Percentiles rank a stretch among this genome's conserved stretches.
phyloP scores from a whole-genome alignment of 2,329 filamentous ascomycete species.

The Aureobasidium sp. region DNA sequence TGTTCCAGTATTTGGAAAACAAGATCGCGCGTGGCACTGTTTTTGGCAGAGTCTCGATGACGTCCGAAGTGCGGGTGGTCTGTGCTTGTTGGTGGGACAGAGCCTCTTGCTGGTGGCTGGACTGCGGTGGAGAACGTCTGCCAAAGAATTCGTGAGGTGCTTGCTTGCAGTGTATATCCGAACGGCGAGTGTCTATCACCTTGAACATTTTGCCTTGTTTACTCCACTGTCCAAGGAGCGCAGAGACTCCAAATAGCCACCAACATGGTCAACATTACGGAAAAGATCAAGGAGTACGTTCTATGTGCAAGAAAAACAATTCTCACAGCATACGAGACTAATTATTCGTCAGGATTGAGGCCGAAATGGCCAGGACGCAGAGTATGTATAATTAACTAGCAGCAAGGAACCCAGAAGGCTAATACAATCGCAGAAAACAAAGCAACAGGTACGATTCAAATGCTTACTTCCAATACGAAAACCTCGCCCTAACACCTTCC shows the following conservation, averaged over 20 bases:
- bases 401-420: slow-evolving; percentile 24
- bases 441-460: slow-evolving; percentile 69
- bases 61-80: background rate
- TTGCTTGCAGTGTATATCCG: background rate
- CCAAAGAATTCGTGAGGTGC: slow-evolving; percentile 8
- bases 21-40: slow-evolving; percentile 2
- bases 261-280: slow-evolving; percentile 97
- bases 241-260: slow-evolving; percentile 14
- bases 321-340: background rate
- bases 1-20: slow-evolving; percentile 10
- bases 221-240: background rate
- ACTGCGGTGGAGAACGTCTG: slow-evolving; percentile 9
- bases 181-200: background rate
- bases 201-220: background rate
- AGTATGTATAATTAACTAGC: slow-evolving; percentile 52
- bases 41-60: slow-evolving; percentile 1
- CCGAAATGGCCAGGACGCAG: slow-evolving; percentile 98
- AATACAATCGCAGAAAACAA: slow-evolving; percentile 71
- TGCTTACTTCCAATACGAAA: background rate
- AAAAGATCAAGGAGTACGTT: slow-evolving; percentile 95
- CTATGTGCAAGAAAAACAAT: background rate
- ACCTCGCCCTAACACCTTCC: slow-evolving; percentile 28
- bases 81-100: background rate
- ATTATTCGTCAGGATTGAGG: slow-evolving; percentile 70
- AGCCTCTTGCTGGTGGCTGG: slow-evolving; percentile 4